Conservation (phyloP, 2,329 filamentous ascomycete genomes). For the Hysterium pulicare region DNA sequence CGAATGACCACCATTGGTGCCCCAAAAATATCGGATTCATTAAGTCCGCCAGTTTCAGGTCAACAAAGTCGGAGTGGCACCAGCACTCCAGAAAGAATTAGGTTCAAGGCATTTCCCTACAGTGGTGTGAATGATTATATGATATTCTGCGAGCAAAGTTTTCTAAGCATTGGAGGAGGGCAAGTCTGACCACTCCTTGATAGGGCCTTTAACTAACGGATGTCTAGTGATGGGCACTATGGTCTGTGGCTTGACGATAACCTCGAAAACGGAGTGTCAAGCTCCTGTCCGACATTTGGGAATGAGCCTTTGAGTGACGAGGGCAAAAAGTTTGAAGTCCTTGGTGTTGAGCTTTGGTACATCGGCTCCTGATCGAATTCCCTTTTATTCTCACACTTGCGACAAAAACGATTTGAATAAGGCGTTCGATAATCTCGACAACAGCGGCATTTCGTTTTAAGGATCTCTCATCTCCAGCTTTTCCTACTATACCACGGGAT, state of each 20-base stretch:
- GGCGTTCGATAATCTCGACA: too few species aligned
- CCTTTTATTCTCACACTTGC: too few species aligned
- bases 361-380: constrained; percentile 54
- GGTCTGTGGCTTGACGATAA: constrained; percentile 90
- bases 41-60: constrained; percentile 27
- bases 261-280: constrained; percentile 79
- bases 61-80: constrained; percentile 43
- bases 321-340: constrained; percentile 83
- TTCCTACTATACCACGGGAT: too few species aligned
- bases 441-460: too few species aligned
- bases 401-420: too few species aligned
- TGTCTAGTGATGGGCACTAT: constrained; percentile 70
- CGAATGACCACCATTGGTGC: constrained; percentile 58
- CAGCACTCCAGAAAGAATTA: constrained; percentile 68
- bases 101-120: constrained; percentile 97
- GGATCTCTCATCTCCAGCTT: too few species aligned
- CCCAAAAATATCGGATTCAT: constrained; percentile 14
- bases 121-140: constrained; percentile 95
- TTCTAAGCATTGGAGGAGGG: constrained; percentile 80
- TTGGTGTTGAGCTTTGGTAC: constrained; percentile 93
- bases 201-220: not conserved
- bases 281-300: constrained; percentile 83
- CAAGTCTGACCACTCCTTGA: constrained; percentile 32
- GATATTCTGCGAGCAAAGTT: constrained; percentile 85
- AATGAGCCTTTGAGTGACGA: constrained; percentile 93